These are phyloP conservation scores for Isoetes engelmannii DNA, from an alignment of 83 land plant species.

Conservation along the genomic window DNA sequence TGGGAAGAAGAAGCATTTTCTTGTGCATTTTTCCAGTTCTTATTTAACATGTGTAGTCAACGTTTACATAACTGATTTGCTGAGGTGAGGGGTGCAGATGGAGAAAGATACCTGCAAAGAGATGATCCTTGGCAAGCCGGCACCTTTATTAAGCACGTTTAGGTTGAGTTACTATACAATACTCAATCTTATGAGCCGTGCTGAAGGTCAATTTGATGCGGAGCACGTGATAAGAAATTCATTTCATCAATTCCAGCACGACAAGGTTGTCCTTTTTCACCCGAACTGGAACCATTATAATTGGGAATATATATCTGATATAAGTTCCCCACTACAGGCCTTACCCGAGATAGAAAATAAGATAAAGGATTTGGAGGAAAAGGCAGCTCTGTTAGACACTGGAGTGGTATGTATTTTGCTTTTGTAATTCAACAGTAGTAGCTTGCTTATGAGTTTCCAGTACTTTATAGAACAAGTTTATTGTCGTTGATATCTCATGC, in stretches of 20 bases:
- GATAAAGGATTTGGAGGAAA: constrained; percentile 59
- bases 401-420: constrained; percentile 36
- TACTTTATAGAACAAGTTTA: too few species aligned
- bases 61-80: not conserved
- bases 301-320: constrained; percentile 6
- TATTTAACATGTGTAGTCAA: not conserved
- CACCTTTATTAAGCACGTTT: constrained; percentile 83
- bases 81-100: constrained; percentile 48
- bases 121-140: constrained; percentile 85
- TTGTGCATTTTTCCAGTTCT: too few species aligned
- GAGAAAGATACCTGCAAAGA: constrained; percentile 71
- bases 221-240: constrained; percentile 81
- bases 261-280: constrained; percentile 46
- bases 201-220: constrained; percentile 83
- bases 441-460: too few species aligned
- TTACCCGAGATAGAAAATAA: constrained; percentile 70
- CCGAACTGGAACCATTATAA: not conserved
- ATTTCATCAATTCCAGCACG: constrained; percentile 89
- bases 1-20: too few species aligned
- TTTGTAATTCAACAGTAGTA: too few species aligned
- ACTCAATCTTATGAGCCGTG: constrained; percentile 78
- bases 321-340: constrained; percentile 34
- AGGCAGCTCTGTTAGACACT: constrained; percentile 71
- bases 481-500: too few species aligned
- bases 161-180: constrained; percentile 78